Base-by-base conservation (phyloP, 768 basidiomycete species). In the Psilocybe sp. region DNA sequence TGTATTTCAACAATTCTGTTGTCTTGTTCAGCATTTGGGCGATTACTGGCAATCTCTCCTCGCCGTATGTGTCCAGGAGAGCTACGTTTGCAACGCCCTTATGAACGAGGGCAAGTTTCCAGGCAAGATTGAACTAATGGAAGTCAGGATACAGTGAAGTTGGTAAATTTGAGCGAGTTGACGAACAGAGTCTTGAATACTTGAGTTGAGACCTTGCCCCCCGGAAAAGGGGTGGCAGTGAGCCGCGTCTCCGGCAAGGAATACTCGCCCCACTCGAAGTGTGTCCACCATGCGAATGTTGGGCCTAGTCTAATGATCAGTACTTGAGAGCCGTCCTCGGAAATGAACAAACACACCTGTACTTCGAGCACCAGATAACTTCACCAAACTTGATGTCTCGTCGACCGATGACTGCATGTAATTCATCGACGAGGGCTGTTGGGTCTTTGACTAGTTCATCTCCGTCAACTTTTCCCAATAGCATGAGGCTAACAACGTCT, bases 41-140 rank as follows among this genome's bases (percentile, higher is more conserved):
- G 37, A 72, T 67, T n/a, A 75, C 61, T 15, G 69, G 69, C 11
- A 67, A 40, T 7, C 69, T 65, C 46, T 71, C 71, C 14, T 62
- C 51, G 18, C 51, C 59, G 58, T 63, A 71, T 0, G 60, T 64
- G 37, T 60, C 54, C 37, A 67, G 66, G 36, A 64, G 66, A 28
- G 57, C 50, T 18, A 47, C 53, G 15, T 46, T 43, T 5, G 64
- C 58, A 20, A 56, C 51, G 6, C 57, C 56, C 47, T 61, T 64
- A 15, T 52, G 44, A 14, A 67, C 65, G 12, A 67, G 54, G 18
- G 65, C 57, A 8, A 71, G 46, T 54, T 70, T 68, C 69, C 68
- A 69, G 7, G 59, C 64, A 1, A 73, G 55, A 46, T 73, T 73
- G 54, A 62, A 66, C 62, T 50, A 63, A 49, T 53, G 9, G 60